These are phyloP conservation scores for Juncus effusus DNA, from an alignment of 176 grass and related monocot species.

Conservation along the genomic window DNA sequence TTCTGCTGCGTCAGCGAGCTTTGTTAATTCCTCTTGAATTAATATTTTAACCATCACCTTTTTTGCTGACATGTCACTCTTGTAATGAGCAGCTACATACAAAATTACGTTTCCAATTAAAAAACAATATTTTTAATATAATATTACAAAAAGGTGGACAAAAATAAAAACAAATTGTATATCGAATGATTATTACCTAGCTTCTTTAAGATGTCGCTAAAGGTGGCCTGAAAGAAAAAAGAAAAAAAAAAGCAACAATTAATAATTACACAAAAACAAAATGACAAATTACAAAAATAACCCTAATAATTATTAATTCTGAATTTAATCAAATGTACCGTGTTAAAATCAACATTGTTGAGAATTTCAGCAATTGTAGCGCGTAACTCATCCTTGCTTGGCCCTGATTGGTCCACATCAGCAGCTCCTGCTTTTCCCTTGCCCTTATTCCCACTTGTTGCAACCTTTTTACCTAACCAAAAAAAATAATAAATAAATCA, in stretches of 20 bases:
- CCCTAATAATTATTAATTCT: background rate
- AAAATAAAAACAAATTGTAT: too few species aligned
- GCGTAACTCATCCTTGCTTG: constrained; percentile 75
- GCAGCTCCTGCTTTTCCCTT: constrained; percentile 32
- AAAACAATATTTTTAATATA: background rate
- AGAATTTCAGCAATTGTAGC: constrained; percentile 76
- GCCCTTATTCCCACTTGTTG: constrained; percentile 36
- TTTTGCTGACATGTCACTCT: constrained; percentile 33
- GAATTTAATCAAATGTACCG: constrained; percentile 7
- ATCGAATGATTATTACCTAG: constrained; percentile 34
- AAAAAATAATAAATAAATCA: constrained; percentile 37
- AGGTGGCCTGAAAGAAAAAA: constrained; percentile 42
- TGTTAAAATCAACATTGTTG: constrained; percentile 90
- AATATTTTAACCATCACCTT: constrained; percentile 37
- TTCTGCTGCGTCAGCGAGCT: constrained; percentile 36
- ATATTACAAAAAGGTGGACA: background rate
- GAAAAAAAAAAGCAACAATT: background rate
- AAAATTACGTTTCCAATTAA: background rate
- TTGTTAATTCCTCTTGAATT: constrained; percentile 50
- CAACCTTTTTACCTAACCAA: constrained; percentile 48
- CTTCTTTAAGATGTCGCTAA: constrained; percentile 46
- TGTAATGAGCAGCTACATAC: constrained; percentile 32
- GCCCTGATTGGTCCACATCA: constrained; percentile 35
- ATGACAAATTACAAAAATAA: background rate
- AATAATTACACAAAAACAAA: constrained; percentile 6